These are phyloP conservation scores for Podospora pseudocomata DNA, from an alignment of 495 filamentous ascomycete species.

Conservation along the genomic window DNA sequence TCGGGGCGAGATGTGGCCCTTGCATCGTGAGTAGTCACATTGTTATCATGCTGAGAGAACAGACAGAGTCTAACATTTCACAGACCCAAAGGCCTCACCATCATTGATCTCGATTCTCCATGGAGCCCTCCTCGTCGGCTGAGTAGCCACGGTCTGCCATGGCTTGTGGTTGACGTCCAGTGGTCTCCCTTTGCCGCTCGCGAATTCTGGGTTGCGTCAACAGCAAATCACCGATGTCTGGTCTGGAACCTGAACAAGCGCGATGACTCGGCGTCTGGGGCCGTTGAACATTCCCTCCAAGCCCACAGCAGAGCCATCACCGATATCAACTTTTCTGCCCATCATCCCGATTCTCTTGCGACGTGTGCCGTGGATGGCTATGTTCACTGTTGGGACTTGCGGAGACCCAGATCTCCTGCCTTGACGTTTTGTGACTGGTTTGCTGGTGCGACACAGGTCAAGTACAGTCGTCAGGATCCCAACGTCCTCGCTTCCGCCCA, in stretches of 20 bases:
- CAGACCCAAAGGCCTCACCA: constrained; percentile 72
- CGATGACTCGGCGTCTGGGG: constrained; percentile 62
- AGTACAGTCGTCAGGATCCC: constrained; percentile 85
- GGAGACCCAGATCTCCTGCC: constrained; percentile 66
- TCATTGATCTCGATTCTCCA: constrained; percentile 90
- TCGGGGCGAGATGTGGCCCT: constrained; percentile 89
- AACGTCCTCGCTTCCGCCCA: constrained; percentile 87
- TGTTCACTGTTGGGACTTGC: constrained; percentile 89
- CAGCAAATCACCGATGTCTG: constrained; percentile 89
- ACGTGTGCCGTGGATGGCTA: constrained; percentile 93
- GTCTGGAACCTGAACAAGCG: constrained; percentile 88
- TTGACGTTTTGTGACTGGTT: constrained; percentile 91
- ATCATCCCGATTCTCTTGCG: constrained; percentile 82
- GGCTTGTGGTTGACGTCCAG: constrained; percentile 97
- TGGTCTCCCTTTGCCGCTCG: constrained; percentile 91
- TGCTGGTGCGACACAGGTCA: constrained; percentile 92
- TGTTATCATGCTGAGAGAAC: background rate
- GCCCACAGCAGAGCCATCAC: constrained; percentile 88
- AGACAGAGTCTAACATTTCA: constrained; percentile 30
- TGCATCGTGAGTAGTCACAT: constrained; percentile 61
- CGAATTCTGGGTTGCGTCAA: constrained; percentile 90
- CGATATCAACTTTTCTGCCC: constrained; percentile 94
- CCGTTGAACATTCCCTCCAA: constrained; percentile 85
- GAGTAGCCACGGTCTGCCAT: constrained; percentile 75
- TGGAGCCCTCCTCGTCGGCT: constrained; percentile 85